These are phyloP conservation scores for Tricholoma matsutake DNA, from an alignment of 768 basidiomycete genomes.

Conservation along the genomic window DNA sequence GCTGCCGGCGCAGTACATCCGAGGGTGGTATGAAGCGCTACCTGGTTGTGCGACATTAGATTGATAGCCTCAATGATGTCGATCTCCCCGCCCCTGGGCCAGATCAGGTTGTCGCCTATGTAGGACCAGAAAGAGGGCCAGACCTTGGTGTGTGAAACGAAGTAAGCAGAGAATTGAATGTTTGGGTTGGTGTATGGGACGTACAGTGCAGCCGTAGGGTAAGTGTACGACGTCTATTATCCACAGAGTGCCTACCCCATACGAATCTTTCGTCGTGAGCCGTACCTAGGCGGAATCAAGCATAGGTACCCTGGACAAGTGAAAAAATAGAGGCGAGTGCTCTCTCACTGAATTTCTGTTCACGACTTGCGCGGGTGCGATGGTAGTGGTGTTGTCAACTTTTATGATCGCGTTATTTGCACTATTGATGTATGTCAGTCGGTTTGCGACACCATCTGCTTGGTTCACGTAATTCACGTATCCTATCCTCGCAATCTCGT, in stretches of 20 bases:
- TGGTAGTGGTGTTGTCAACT: conserved; percentile 65
- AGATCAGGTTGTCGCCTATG: conserved; percentile 28
- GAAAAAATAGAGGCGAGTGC: not conserved
- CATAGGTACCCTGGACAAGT: not conserved
- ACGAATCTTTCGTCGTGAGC: conserved; percentile 40
- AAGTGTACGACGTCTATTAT: conserved; percentile 42
- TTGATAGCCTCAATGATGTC: conserved; percentile 65
- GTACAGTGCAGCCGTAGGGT: conserved; percentile 56
- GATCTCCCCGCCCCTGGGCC: conserved; percentile 45
- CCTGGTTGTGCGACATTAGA: conserved; percentile 45
- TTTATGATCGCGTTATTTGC: conserved; percentile 62
- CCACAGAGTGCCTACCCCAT: conserved; percentile 40
- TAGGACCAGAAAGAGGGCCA: conserved; percentile 49
- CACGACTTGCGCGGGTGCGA: conserved; percentile 36
- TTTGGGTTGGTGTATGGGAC: conserved; percentile 8
- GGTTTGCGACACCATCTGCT: conserved; percentile 29
- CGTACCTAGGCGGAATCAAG: conserved; percentile 28
- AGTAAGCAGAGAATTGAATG: not conserved
- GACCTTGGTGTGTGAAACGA: conserved; percentile 32
- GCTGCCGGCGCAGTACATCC: conserved; percentile 31
- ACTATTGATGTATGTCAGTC: conserved; percentile 53
- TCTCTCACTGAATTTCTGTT: conserved; percentile 56
- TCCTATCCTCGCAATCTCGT: not conserved
- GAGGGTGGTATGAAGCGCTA: conserved; percentile 48
- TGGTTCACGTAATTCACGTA: conserved; percentile 52